Conservation (phyloP, 2,329 filamentous ascomycete species). For the Calonectria multiphialidica region DNA sequence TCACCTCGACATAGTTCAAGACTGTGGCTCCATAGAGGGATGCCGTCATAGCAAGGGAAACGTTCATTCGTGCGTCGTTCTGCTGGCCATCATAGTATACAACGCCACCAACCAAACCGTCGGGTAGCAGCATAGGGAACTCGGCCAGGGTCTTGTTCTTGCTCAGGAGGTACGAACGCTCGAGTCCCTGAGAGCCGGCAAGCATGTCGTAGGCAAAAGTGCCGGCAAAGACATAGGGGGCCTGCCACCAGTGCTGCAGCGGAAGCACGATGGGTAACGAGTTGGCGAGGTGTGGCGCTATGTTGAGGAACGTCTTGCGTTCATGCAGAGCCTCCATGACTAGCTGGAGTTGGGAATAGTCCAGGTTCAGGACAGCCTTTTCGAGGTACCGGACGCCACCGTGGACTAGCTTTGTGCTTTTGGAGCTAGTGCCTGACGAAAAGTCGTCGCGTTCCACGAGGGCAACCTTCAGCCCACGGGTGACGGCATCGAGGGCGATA, state of each 20-base stretch:
- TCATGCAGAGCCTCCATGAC: conserved; percentile 87
- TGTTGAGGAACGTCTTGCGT: conserved; percentile 86
- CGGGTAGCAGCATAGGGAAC: conserved; percentile 82
- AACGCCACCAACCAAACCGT: conserved; percentile 80
- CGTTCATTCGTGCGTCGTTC: conserved; percentile 91
- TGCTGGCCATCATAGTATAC: conserved; percentile 91
- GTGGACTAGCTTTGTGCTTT: conserved; percentile 89
- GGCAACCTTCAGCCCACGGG: conserved; percentile 82
- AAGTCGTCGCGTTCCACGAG: conserved; percentile 88
- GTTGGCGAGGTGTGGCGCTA: conserved; percentile 83
- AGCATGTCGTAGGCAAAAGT: conserved; percentile 86
- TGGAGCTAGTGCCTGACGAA: conserved; percentile 84
- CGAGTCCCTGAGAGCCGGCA: conserved; percentile 84
- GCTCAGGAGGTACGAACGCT: conserved; percentile 85
- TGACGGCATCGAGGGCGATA: conserved; percentile 85
- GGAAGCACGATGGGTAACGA: conserved; percentile 89
- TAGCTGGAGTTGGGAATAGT: conserved; percentile 85
- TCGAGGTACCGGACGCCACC: conserved; percentile 88
- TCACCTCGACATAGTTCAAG: conserved; percentile 86
- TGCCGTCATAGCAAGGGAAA: conserved; percentile 84
- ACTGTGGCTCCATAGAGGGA: conserved; percentile 84
- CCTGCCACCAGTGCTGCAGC: conserved; percentile 86
- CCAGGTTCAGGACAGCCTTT: conserved; percentile 87
- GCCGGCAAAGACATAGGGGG: conserved; percentile 78
- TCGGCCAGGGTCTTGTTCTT: conserved; percentile 81